A percentile compares a stretch with the other conserved stretches of the same genome.
These are phyloP conservation scores for Apiospora malaysiana DNA, from an alignment of 2,329 filamentous ascomycete species.

Conservation along the genomic window DNA sequence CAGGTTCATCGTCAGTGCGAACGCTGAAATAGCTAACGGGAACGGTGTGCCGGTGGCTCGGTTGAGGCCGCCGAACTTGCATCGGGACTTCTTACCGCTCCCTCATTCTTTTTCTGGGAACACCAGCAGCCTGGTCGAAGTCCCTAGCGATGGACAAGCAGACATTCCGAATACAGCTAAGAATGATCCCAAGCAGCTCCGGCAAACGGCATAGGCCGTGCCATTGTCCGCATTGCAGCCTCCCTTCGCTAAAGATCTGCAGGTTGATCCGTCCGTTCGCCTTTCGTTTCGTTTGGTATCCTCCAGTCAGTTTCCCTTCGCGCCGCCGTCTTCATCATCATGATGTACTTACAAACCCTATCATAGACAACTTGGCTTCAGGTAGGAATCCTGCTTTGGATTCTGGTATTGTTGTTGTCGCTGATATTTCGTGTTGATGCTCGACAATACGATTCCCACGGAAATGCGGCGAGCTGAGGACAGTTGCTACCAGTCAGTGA, in stretches of 20 bases:
- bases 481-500: conserved; percentile 8
- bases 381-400: neutral
- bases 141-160: neutral
- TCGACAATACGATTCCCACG: neutral
- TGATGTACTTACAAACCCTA: neutral
- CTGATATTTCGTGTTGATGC: neutral
- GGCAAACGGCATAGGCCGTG: neutral
- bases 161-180: neutral
- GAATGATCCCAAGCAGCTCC: neutral
- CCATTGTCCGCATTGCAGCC: neutral
- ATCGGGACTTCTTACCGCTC: neutral
- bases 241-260: neutral
- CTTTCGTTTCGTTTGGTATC: neutral
- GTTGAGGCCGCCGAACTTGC: conserved; percentile 3
- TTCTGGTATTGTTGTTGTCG: neutral
- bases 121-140: neutral
- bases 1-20: neutral
- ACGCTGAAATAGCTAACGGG: neutral
- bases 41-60: neutral
- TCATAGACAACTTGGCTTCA: neutral
- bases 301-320: neutral
- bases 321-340: neutral
- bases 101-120: neutral
- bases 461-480: neutral
- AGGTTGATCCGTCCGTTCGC: neutral